Evolutionary conservation across 1,284 basidiomycete species (phyloP).

Genomic region (Apiotrichum gracile): DNA sequence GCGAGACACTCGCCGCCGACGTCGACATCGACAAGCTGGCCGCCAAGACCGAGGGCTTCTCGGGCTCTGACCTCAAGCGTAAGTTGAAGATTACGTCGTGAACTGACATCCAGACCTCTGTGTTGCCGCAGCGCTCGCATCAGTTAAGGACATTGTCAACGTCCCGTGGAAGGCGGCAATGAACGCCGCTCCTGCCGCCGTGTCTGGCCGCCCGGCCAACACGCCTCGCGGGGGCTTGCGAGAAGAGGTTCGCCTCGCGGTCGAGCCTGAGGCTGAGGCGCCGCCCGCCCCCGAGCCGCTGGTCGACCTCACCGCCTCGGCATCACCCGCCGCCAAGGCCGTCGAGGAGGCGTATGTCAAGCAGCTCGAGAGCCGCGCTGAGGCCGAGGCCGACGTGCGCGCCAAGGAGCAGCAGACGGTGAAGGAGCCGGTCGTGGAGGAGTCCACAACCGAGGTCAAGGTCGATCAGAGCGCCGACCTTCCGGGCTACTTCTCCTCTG

Average conservation of each 20-base stretch:
- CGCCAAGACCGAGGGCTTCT: slow-evolving; percentile 73
- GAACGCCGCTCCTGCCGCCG: background rate
- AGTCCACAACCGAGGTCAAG: background rate
- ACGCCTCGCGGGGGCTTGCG: background rate
- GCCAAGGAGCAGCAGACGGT: background rate
- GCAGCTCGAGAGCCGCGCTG: slow-evolving; percentile 7
- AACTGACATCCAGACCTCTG: slow-evolving; percentile 61
- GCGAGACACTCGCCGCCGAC: slow-evolving; percentile 65
- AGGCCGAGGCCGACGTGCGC: slow-evolving; percentile 1
- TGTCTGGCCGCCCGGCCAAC: background rate
- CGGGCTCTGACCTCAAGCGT: slow-evolving; percentile 92
- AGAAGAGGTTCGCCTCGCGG: slow-evolving; percentile 6
- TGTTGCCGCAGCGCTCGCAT: slow-evolving; percentile 78
- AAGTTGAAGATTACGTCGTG: slow-evolving; percentile 39
- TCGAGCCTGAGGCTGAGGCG: slow-evolving; percentile 1
- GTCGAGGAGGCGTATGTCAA: slow-evolving; percentile 12
- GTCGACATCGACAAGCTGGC: slow-evolving; percentile 62
- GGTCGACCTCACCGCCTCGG: background rate
- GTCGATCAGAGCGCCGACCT: too few species aligned
- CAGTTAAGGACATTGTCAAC: slow-evolving; percentile 72
- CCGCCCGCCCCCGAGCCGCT: background rate
- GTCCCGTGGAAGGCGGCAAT: slow-evolving; percentile 60
- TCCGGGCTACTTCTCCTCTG: background rate
- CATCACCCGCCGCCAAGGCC: slow-evolving; percentile 8
- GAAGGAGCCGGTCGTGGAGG: background rate